Evolutionary conservation across 306 rosid species (phyloP).

Genomic region (Trifolium subterraneum): DNA sequence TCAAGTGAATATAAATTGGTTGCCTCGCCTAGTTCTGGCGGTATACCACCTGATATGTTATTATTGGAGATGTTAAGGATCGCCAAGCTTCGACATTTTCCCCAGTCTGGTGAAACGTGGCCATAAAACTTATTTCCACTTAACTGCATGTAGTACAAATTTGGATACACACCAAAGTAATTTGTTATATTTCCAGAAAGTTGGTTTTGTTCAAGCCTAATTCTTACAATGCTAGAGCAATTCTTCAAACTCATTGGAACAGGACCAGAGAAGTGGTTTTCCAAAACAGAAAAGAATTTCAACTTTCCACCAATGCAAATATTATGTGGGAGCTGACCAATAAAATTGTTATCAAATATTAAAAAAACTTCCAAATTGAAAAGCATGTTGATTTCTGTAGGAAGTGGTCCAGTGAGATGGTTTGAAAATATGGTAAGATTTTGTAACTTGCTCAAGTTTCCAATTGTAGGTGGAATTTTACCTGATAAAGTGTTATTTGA

Average conservation of each 20-base stretch:
- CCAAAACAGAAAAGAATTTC: accelerated
- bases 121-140: slow-evolving; percentile 44
- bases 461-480: background rate
- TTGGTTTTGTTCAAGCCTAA: slow-evolving; percentile 42
- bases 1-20: slow-evolving; percentile 32
- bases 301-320: slow-evolving; percentile 15
- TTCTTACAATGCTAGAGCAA: slow-evolving; percentile 18
- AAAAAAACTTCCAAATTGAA: background rate
- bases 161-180: slow-evolving; percentile 39
- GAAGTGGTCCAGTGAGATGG: background rate
- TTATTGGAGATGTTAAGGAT: background rate
- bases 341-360: background rate
- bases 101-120: slow-evolving; percentile 35
- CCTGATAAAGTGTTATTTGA: background rate
- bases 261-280: slow-evolving; percentile 13
- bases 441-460: slow-evolving; percentile 1
- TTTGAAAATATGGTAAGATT: background rate
- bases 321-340: slow-evolving; percentile 27
- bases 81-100: background rate
- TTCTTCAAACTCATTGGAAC: slow-evolving; percentile 37
- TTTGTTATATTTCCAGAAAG: slow-evolving; percentile 39
- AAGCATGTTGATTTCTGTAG: slow-evolving; percentile 20
- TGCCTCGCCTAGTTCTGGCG: slow-evolving; percentile 29
- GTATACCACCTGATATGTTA: slow-evolving; percentile 38
- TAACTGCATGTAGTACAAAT: slow-evolving; percentile 16